phyloP scores from a whole-genome alignment of 2,329 filamentous ascomycete genomes.

The Aspergillus sp. region DNA sequence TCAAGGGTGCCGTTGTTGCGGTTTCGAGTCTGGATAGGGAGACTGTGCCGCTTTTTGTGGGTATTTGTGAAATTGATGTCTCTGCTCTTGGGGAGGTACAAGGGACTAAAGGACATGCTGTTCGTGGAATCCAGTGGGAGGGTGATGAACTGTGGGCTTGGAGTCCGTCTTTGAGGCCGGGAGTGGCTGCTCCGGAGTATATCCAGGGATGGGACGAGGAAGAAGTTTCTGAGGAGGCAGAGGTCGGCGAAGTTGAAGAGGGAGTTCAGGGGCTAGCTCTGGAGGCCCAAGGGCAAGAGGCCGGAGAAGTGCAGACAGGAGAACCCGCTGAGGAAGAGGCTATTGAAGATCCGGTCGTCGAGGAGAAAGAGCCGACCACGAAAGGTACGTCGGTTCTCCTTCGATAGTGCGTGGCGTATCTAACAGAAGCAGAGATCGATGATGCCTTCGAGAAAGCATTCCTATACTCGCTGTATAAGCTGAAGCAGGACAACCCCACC shows the following conservation, averaged over 20 bases:
- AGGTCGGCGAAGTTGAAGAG: constrained; percentile 49
- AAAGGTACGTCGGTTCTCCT: constrained; percentile 50
- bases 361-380: constrained; percentile 59
- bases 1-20: constrained; percentile 65
- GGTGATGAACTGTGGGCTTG: constrained; percentile 72
- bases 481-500: constrained; percentile 60
- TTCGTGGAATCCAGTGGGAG: constrained; percentile 68
- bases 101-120: constrained; percentile 67
- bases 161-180: constrained; percentile 59
- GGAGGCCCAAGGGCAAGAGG: constrained; percentile 33
- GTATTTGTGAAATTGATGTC: constrained; percentile 68
- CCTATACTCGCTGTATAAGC: constrained; percentile 64
- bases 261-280: constrained; percentile 46
- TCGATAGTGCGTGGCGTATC: not conserved
- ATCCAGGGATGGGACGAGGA: constrained; percentile 57
- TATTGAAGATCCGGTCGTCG: constrained; percentile 35
- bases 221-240: constrained; percentile 31
- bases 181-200: constrained; percentile 56
- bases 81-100: constrained; percentile 58
- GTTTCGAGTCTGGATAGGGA: constrained; percentile 64
- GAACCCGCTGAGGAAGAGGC: constrained; percentile 28
- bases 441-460: constrained; percentile 68
- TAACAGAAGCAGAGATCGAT: constrained; percentile 63
- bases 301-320: constrained; percentile 22
- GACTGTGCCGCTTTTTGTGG: constrained; percentile 67